Evolutionary conservation across 805 yeast species (phyloP), one percentile per base, ranked within the genome.

Genomic region (Metschnikowia corniflorae): DNA sequence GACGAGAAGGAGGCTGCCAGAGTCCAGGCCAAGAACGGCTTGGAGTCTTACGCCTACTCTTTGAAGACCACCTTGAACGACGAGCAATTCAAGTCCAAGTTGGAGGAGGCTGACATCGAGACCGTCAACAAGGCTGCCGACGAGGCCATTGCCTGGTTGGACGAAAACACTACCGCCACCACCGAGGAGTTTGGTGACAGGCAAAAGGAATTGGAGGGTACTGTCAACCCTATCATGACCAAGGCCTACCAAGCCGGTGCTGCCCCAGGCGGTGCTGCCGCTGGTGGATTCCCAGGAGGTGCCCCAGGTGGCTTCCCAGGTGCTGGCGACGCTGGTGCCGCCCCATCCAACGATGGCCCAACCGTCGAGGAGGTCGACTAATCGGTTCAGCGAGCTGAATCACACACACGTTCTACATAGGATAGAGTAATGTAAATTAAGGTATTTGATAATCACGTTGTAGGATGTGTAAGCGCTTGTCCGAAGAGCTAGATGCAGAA

Each of bases 211-310:
- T 81, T 89, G 60, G 97, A 91, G 77, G 83, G 78, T 54, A 75
- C 82, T 69, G 95, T 96, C 53, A 89, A 89, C 78, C 97, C 97
- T 68, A 86, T 89, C 71, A 83, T 89, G 87, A 78, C 87, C 66
- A 87, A 89, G 78, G 87, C 93, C 78, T 91, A 91, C 82, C 93
- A 86, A 69, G 88, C 82, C 53, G 95, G 88, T 65, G 95, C 87
- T 66, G 82, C 81, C 50, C 80, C 83, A 58, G 84, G 76, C 51
- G 86, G 75, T 54, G 73, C 71, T 49, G 73, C 65, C 38, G 46
- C 43, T 29, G 51, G 51, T 37, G 52, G 50, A 7, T 83, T 82
- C 54, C 87, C 87, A 58, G 86, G 75, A 53, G 73, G 71, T 48
- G 73, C 65, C 38, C 49, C 44, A 33, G 51, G 51, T 38, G 53